Conservation (phyloP, 2,329 filamentous ascomycete species). For the Talaromyces sp. region DNA sequence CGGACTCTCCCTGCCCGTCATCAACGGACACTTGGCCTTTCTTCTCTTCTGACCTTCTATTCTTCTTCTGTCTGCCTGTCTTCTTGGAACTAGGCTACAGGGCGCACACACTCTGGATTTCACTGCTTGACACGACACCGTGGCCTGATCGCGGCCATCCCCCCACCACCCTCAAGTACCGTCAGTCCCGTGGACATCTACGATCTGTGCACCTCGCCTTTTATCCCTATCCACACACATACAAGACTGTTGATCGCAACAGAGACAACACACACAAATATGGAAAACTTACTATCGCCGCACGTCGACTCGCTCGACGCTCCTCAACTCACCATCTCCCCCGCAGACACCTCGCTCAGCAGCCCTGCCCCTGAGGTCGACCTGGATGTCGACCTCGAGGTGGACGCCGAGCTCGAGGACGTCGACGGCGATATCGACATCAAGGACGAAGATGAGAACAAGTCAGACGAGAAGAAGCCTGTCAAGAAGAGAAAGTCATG, state of each 20-base stretch:
- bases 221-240: background rate
- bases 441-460: constrained; percentile 18
- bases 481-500: constrained; percentile 96
- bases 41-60: background rate
- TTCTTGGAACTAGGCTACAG: constrained; percentile 3
- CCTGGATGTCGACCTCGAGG: background rate
- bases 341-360: constrained; percentile 36
- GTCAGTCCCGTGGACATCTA: constrained; percentile 6
- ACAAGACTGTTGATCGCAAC: background rate
- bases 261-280: background rate
- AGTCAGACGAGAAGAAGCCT: constrained; percentile 61
- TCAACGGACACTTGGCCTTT: constrained; percentile 32
- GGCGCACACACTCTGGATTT: constrained; percentile 8
- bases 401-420: background rate
- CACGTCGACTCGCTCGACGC: constrained; percentile 28
- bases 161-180: background rate
- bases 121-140: constrained; percentile 6
- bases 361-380: constrained; percentile 16
- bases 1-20: constrained; percentile 14
- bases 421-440: background rate
- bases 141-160: background rate
- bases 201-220: constrained; percentile 2
- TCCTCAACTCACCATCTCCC: constrained; percentile 37
- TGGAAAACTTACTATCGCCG: constrained; percentile 11
- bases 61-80: constrained; percentile 1